These are phyloP conservation scores for Solanum chmielewskii DNA, from an alignment of 257 asterid species.

Conservation along the genomic window DNA sequence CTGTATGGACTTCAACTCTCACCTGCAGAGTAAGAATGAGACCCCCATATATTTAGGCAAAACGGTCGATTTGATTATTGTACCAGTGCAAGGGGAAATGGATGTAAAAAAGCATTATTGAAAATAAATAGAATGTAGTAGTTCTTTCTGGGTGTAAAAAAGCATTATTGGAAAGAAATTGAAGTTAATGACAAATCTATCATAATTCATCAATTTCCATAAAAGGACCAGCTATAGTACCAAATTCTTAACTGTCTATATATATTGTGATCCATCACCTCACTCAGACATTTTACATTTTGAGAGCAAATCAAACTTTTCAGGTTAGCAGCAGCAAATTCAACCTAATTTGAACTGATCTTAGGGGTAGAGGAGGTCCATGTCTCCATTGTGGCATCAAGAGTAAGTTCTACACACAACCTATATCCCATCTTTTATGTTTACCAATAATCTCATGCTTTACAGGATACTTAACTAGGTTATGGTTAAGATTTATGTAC, in stretches of 20 bases:
- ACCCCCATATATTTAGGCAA: neutral
- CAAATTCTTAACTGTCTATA: neutral
- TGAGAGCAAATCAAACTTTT: neutral
- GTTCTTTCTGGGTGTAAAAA: neutral
- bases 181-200: neutral
- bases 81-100: neutral
- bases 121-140: neutral
- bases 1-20: neutral
- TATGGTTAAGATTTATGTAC: neutral
- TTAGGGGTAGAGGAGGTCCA: conserved; percentile 15
- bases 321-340: neutral
- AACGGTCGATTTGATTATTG: neutral
- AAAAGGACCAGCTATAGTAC: neutral
- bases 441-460: neutral
- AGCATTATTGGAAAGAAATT: neutral
- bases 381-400: conserved; percentile 14
- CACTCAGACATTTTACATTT: neutral
- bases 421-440: neutral
- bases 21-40: neutral
- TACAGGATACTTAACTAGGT: neutral
- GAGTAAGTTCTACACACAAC: neutral
- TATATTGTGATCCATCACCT: neutral
- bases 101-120: neutral
- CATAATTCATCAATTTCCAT: neutral
- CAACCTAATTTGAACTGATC: neutral